A percentile compares a stretch with the other conserved stretches of the same genome.
phyloP scores from a whole-genome alignment of 495 filamentous ascomycete species.

The Neurospora sp. region DNA sequence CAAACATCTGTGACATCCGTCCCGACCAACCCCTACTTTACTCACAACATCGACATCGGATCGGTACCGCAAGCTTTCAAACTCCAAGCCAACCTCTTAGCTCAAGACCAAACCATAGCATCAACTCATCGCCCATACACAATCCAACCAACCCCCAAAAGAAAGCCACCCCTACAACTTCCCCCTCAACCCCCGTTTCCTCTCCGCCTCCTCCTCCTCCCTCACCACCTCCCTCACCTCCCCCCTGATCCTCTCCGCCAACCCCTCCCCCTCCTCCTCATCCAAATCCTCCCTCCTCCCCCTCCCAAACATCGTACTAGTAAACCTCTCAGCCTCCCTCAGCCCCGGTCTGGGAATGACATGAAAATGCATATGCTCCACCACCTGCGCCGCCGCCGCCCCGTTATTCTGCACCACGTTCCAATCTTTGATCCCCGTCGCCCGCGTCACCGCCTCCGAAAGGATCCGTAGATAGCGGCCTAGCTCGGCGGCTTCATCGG shows the following conservation, averaged over 20 bases:
- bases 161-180: conserved; percentile 25
- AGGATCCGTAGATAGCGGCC: conserved; percentile 66
- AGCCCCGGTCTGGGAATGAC: conserved; percentile 66
- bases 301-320: conserved; percentile 69
- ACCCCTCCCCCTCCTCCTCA: conserved; percentile 62
- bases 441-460: conserved; percentile 55
- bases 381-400: conserved; percentile 75
- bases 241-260: conserved; percentile 53
- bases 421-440: conserved; percentile 61
- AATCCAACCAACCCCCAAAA: background rate
- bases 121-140: too few relatives aligned
- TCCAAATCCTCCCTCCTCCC: conserved; percentile 76
- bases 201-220: conserved; percentile 36
- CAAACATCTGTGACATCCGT: background rate
- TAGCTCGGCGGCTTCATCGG: conserved; percentile 47
- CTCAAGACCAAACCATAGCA: background rate
- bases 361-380: conserved; percentile 88
- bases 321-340: conserved; percentile 41
- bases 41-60: background rate
- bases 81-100: background rate
- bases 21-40: background rate
- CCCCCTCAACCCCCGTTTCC: conserved; percentile 36
- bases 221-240: conserved; percentile 47
- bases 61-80: background rate
- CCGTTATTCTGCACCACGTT: conserved; percentile 97